Evolutionary conservation across 2,329 filamentous ascomycete species (phyloP).

Genomic region (Chalaropsis ovoidea): DNA sequence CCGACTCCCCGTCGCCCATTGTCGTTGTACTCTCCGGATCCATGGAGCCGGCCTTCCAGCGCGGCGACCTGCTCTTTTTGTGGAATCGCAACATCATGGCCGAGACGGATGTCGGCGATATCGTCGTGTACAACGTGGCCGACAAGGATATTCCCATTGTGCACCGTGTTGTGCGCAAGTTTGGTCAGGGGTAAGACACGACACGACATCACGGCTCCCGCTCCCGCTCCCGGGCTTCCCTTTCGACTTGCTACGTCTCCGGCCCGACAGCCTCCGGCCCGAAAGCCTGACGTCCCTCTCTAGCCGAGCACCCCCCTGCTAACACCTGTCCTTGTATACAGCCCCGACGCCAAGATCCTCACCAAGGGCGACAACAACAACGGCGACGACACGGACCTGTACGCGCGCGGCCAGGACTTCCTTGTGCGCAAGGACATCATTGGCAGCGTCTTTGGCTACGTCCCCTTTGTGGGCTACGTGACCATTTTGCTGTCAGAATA

Average conservation of each 20-base stretch:
- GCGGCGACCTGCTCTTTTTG: slow-evolving; percentile 64
- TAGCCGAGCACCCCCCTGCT: neutral
- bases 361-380: slow-evolving; percentile 97
- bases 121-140: slow-evolving; percentile 67
- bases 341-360: slow-evolving; percentile 58
- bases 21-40: slow-evolving; percentile 76
- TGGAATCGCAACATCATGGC: slow-evolving; percentile 60
- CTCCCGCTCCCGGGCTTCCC: too few relatives aligned
- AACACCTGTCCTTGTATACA: slow-evolving; percentile 29
- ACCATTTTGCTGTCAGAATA: slow-evolving; percentile 93
- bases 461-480: slow-evolving; percentile 92
- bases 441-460: slow-evolving; percentile 81
- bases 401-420: slow-evolving; percentile 77
- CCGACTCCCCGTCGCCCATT: slow-evolving; percentile 66
- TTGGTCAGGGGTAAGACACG: slow-evolving; percentile 45
- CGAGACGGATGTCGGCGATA: slow-evolving; percentile 46
- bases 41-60: slow-evolving; percentile 75
- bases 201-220: neutral
- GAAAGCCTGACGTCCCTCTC: neutral
- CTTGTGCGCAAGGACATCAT: slow-evolving; percentile 83
- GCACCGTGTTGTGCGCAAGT: slow-evolving; percentile 75
- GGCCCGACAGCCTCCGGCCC: too few relatives aligned
- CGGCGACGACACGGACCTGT: slow-evolving; percentile 80
- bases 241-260: too few relatives aligned
- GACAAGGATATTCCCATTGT: slow-evolving; percentile 98